phyloP scores from a whole-genome alignment of 164 flowering plant genomes.

The Magnolia officinalis region DNA sequence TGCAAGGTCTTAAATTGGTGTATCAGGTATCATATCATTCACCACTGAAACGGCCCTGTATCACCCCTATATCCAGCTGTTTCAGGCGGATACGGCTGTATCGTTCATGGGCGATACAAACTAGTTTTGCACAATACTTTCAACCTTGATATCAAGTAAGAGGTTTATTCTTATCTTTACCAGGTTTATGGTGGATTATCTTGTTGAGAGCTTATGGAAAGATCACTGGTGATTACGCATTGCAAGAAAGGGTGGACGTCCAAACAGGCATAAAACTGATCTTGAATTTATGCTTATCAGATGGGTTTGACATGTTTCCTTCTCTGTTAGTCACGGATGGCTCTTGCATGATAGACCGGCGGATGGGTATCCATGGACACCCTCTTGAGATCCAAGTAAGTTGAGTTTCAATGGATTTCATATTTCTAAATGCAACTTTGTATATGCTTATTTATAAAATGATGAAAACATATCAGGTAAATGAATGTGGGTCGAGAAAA shows the following conservation, averaged over 20 bases:
- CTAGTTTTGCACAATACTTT: background rate
- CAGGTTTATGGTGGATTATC: constrained; percentile 97
- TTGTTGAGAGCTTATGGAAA: constrained; percentile 91
- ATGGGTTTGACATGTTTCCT: constrained; percentile 98
- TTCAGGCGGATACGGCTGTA: too few species aligned
- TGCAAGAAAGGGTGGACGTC: constrained; percentile 90
- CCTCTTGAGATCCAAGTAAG: constrained; percentile 93
- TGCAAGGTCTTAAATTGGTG: too few species aligned
- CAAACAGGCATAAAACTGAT: constrained; percentile 86
- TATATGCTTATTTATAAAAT: background rate
- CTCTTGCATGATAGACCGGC: constrained; percentile 93
- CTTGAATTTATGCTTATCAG: constrained; percentile 69
- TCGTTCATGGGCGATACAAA: too few species aligned
- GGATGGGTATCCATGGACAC: constrained; percentile 97
- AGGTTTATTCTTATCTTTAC: background rate
- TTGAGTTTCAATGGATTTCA: background rate
- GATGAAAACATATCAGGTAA: too few species aligned
- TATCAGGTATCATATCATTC: too few species aligned
- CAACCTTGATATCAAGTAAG: background rate
- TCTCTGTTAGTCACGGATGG: constrained; percentile 89
- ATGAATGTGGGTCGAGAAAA: too few species aligned
- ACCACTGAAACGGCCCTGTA: too few species aligned
- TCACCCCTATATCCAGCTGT: too few species aligned
- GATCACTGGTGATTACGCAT: constrained; percentile 74
- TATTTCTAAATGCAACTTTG: background rate